Percentiles rank a stretch among this genome's conserved stretches.
These are phyloP conservation scores for Senna siamea DNA, from an alignment of 306 rosid species.

Conservation along the genomic window DNA sequence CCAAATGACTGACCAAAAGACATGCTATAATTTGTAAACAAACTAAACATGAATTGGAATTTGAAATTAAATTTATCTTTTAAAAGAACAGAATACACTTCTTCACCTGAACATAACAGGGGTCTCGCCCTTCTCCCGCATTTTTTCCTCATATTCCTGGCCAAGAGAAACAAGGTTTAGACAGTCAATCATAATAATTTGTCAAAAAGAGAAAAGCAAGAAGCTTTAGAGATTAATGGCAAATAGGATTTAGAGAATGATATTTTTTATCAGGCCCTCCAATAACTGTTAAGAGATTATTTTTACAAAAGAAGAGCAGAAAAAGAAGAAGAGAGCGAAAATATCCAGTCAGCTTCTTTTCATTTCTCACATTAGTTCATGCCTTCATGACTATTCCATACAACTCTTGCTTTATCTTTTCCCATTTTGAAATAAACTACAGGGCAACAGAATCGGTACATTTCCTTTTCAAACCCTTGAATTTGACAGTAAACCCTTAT, in stretches of 20 bases:
- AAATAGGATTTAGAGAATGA: not conserved
- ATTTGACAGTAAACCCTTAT: not conserved
- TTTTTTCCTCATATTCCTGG: constrained; percentile 92
- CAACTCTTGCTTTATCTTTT: constrained; percentile 19
- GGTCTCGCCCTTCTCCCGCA: constrained; percentile 89
- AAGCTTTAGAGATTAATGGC: constrained; percentile 29
- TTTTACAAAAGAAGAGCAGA: not conserved
- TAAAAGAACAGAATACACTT: constrained; percentile 27
- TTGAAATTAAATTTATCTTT: constrained; percentile 25
- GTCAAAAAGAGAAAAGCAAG: constrained; percentile 24
- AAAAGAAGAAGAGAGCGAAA: not conserved
- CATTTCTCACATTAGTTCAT: not conserved
- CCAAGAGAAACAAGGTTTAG: constrained; percentile 43
- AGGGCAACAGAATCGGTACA: constrained; percentile 9
- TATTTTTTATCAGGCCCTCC: not conserved
- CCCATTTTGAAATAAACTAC: constrained; percentile 13
- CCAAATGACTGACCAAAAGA: constrained; percentile 82
- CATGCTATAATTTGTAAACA: constrained; percentile 45
- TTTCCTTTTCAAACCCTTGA: constrained; percentile 22
- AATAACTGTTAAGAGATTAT: not conserved
- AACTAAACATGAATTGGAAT: constrained; percentile 36
- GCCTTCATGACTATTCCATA: not conserved
- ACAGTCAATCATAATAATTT: constrained; percentile 14
- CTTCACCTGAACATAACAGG: constrained; percentile 98
- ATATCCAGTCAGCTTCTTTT: constrained; percentile 28